These are phyloP conservation scores for Lactarius trivialis DNA, from an alignment of 768 basidiomycete genomes.

Conservation along the genomic window DNA sequence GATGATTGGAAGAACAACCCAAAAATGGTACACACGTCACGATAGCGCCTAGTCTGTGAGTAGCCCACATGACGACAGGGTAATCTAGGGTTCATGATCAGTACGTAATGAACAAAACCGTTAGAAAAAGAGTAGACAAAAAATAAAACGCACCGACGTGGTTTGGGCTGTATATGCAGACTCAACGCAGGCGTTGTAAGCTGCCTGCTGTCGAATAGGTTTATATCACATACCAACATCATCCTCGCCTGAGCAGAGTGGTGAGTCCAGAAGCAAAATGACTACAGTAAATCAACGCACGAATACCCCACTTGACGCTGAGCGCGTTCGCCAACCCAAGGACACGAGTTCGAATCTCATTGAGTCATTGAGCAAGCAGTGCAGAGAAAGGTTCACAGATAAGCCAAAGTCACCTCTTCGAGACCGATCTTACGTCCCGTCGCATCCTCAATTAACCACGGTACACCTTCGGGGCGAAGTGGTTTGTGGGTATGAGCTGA, in stretches of 20 bases:
- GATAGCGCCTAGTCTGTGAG: constrained; percentile 26
- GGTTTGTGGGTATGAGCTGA: constrained; percentile 21
- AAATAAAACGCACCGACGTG: constrained; percentile 26
- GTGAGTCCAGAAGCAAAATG: background rate
- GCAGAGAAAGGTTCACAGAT: background rate
- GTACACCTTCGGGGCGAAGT: constrained; percentile 14
- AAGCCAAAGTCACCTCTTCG: constrained; percentile 32
- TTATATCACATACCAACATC: constrained; percentile 33
- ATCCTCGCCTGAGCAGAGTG: constrained; percentile 29
- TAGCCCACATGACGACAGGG: constrained; percentile 23
- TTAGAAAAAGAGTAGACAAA: background rate
- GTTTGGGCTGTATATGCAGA: constrained; percentile 26
- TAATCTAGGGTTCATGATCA: constrained; percentile 1
- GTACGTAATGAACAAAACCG: background rate
- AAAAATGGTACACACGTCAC: constrained; percentile 21
- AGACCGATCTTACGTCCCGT: constrained; percentile 32
- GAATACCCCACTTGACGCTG: constrained; percentile 30
- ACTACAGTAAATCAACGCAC: constrained; percentile 25
- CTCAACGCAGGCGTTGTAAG: constrained; percentile 11
- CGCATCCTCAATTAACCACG: constrained; percentile 40
- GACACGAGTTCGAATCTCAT: constrained; percentile 33
- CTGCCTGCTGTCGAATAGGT: too few relatives aligned
- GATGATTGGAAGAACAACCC: background rate
- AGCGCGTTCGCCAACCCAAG: constrained; percentile 36
- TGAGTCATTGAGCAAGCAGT: background rate